A percentile compares a stretch with the other conserved stretches of the same genome.
These are phyloP conservation scores for Talaromyces sp. DNA, from an alignment of 2,329 filamentous ascomycete species.

Conservation along the genomic window DNA sequence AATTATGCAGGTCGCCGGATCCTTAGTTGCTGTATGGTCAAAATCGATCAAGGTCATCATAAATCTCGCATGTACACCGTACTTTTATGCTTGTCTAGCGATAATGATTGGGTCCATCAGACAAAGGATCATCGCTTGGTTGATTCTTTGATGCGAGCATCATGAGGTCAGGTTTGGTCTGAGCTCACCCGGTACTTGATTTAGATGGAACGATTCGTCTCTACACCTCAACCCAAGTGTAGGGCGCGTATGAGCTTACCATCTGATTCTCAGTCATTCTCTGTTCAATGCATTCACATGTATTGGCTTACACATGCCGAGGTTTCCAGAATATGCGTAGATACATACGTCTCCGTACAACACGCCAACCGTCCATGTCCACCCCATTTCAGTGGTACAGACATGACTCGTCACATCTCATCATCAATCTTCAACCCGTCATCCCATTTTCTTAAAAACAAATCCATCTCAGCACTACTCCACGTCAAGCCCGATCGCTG, in stretches of 20 bases:
- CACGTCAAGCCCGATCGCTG: neutral
- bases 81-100: neutral
- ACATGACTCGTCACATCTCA: neutral
- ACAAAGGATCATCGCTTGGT: neutral
- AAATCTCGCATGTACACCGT: neutral
- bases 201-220: neutral
- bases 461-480: constrained; percentile 14
- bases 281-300: neutral
- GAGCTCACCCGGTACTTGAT: neutral
- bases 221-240: neutral
- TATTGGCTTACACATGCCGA: neutral
- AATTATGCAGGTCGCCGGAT: neutral
- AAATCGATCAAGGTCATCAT: neutral
- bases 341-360: neutral
- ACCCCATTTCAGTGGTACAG: neutral
- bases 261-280: neutral
- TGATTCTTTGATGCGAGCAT: neutral
- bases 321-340: neutral
- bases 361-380: neutral
- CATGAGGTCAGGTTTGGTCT: neutral
- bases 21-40: neutral
- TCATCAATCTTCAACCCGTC: constrained; percentile 9
- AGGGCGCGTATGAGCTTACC: too few relatives aligned
- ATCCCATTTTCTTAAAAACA: constrained; percentile 16
- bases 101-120: neutral